Evolutionary conservation across 345 rosid genomes (phyloP).

Genomic region (Rhizophora mangle): DNA sequence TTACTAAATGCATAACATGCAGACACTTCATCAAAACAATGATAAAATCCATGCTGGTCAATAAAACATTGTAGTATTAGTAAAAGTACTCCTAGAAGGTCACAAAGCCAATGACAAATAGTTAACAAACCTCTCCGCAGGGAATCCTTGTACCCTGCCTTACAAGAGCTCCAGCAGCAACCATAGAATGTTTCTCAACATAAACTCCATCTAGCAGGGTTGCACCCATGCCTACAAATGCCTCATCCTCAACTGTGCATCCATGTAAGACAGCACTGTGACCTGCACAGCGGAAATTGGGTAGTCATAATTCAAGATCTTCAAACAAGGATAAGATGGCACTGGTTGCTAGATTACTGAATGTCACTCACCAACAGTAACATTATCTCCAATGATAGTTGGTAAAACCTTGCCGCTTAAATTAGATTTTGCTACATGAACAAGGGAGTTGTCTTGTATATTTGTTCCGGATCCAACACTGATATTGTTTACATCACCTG

Average conservation of each 20-base stretch:
- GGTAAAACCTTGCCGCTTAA: conserved; percentile 86
- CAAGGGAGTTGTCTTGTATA: conserved; percentile 94
- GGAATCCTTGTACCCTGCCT: conserved; percentile 84
- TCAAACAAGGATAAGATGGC: neutral
- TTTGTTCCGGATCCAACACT: conserved; percentile 86
- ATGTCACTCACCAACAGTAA: conserved; percentile 69
- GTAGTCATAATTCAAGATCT: conserved; percentile 9
- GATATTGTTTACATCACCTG: conserved; percentile 84
- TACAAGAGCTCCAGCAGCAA: conserved; percentile 97
- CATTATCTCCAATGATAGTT: conserved; percentile 80
- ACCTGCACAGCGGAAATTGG: conserved; percentile 48
- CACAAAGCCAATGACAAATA: neutral
- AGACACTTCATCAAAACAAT: no score
- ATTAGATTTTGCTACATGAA: conserved; percentile 93
- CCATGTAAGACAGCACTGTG: conserved; percentile 97
- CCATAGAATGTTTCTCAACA: conserved; percentile 84
- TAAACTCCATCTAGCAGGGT: conserved; percentile 84
- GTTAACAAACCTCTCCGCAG: conserved; percentile 63
- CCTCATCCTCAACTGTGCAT: conserved; percentile 85
- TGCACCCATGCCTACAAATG: conserved; percentile 92
- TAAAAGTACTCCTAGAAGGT: no score
- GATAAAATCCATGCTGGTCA: no score
- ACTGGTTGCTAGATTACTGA: neutral
- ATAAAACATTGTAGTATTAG: no score
- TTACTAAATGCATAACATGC: no score